A percentile compares a stretch with the other conserved stretches of the same genome.
Conservation (phyloP, 495 filamentous ascomycete genomes). For the Tuber magnatum region DNA sequence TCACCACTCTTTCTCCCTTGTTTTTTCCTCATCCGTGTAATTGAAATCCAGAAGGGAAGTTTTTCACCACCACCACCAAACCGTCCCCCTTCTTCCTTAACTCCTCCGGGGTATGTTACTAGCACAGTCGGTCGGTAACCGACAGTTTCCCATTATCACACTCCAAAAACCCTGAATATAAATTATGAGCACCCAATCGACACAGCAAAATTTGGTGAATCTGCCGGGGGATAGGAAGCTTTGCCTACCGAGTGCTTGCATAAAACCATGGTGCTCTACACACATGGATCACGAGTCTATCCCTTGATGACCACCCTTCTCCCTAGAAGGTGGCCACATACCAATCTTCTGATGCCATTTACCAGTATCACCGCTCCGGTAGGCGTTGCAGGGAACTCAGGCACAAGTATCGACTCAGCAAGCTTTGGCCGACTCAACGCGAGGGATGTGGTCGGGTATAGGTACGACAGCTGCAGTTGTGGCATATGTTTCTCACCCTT, state of each 20-base stretch:
- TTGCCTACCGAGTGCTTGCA: background rate
- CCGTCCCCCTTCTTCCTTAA: too few species aligned
- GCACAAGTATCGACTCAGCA: background rate
- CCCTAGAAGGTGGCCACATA: background rate
- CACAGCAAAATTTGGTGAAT: background rate
- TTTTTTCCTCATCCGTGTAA: too few species aligned
- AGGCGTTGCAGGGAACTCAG: too few species aligned
- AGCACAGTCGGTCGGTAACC: too few species aligned
- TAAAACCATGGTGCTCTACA: background rate
- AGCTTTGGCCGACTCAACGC: background rate
- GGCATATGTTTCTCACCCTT: background rate
- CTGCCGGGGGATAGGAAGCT: background rate
- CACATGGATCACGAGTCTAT: background rate
- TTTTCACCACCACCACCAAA: too few species aligned
- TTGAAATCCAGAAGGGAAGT: too few species aligned
- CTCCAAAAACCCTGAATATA: background rate
- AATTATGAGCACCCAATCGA: background rate
- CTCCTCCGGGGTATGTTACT: too few species aligned
- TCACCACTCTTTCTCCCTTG: too few species aligned
- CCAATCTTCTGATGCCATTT: background rate
- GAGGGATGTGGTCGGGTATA: background rate
- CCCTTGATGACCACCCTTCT: too few species aligned
- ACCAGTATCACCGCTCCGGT: background rate
- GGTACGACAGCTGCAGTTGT: background rate
- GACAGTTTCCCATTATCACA: background rate